Conservation (phyloP, 1,284 basidiomycete species). For the Naganishia cerealis region DNA sequence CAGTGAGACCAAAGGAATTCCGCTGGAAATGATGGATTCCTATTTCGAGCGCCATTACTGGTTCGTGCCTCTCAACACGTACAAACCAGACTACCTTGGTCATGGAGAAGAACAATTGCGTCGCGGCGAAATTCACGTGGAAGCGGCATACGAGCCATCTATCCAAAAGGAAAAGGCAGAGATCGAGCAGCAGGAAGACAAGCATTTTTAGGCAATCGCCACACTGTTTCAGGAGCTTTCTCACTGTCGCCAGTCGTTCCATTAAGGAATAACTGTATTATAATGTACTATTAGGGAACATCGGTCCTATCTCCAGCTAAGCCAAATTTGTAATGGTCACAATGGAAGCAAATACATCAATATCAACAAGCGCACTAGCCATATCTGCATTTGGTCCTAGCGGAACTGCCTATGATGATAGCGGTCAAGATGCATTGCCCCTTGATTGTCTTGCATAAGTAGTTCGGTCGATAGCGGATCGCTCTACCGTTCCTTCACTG, state of each 20-base stretch:
- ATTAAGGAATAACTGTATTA: not conserved
- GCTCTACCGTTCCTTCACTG: no score
- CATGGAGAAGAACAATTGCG: slow-evolving; percentile 16
- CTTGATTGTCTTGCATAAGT: not conserved
- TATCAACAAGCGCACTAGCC: no score
- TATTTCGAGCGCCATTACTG: slow-evolving; percentile 60
- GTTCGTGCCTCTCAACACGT: slow-evolving; percentile 58
- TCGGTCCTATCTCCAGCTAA: not conserved
- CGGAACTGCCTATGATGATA: not conserved
- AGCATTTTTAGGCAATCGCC: no score
- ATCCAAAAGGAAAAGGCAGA: slow-evolving; percentile 18
- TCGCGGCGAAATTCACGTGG: slow-evolving; percentile 5
- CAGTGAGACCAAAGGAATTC: slow-evolving; percentile 45
- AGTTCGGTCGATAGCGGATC: no score
- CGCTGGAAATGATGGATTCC: slow-evolving; percentile 60
- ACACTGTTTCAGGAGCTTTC: no score
- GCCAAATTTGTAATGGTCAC: not conserved
- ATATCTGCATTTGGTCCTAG: not conserved
- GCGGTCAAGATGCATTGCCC: not conserved
- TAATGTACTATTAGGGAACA: not conserved
- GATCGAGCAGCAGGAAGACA: slow-evolving; percentile 23
- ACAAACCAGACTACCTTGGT: slow-evolving; percentile 25
- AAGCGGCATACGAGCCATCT: slow-evolving; percentile 7
- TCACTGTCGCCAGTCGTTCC: not conserved
- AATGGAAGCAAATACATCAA: not conserved